phyloP scores from a whole-genome alignment of 2,329 filamentous ascomycete genomes.

The Rutstroemia sydowiana region DNA sequence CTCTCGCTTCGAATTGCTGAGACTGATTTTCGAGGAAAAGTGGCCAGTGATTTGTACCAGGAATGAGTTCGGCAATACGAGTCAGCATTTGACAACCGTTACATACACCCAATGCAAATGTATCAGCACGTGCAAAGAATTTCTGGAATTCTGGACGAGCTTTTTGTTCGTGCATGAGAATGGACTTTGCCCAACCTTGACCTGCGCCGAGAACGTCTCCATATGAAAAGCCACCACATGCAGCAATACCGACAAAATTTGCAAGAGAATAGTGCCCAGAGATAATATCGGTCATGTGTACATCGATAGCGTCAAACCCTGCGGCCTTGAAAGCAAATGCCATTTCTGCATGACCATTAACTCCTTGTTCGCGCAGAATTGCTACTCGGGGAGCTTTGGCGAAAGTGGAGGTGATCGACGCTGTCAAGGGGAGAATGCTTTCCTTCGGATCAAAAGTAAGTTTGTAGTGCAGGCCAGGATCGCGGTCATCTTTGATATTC shows the following conservation, averaged over 20 bases:
- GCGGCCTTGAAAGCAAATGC: constrained; percentile 90
- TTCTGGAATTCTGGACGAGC: constrained; percentile 67
- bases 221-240: constrained; percentile 96
- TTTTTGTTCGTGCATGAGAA: constrained; percentile 72
- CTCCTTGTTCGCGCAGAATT: constrained; percentile 89
- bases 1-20: constrained; percentile 85
- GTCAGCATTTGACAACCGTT: constrained; percentile 96
- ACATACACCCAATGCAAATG: constrained; percentile 89
- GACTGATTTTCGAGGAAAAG: constrained; percentile 77
- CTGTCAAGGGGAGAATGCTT: constrained; percentile 60
- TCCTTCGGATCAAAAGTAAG: constrained; percentile 72
- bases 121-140: constrained; percentile 85
- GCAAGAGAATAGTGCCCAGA: constrained; percentile 65
- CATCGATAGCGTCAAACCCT: constrained; percentile 84
- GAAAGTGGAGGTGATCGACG: constrained; percentile 44
- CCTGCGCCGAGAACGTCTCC: constrained; percentile 85
- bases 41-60: constrained; percentile 77
- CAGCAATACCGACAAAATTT: constrained; percentile 80
- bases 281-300: constrained; percentile 94
- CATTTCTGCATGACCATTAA: constrained; percentile 96
- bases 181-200: constrained; percentile 91
- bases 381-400: constrained; percentile 66
- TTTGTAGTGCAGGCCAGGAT: constrained; percentile 80
- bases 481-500: constrained; percentile 63
- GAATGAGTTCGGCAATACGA: constrained; percentile 74